phyloP scores from a whole-genome alignment of 495 filamentous ascomycete species.

The Trichoderma erinaceum region DNA sequence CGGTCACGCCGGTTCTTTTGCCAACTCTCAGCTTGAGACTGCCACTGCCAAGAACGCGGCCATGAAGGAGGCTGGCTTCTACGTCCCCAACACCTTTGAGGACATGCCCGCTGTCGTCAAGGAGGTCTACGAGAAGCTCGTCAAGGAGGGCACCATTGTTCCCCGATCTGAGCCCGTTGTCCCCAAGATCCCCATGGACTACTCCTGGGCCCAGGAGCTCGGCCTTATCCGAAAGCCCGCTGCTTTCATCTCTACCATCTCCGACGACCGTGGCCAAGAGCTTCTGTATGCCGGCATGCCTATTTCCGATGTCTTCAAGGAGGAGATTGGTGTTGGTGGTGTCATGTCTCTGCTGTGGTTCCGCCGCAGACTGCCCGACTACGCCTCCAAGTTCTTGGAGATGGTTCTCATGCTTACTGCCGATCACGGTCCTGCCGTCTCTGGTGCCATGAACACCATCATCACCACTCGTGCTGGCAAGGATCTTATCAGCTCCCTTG shows the following conservation, averaged over 20 bases:
- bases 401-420: constrained; percentile 99
- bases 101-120: constrained; percentile 75
- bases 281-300: constrained; percentile 98
- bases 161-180: constrained; percentile 83
- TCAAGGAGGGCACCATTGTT: constrained; percentile 75
- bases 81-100: constrained; percentile 92
- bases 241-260: constrained; percentile 99
- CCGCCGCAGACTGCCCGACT: constrained; percentile 92
- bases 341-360: constrained; percentile 99
- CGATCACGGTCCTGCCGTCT: constrained; percentile 97
- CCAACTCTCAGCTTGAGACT: constrained; percentile 98
- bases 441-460: constrained; percentile 99
- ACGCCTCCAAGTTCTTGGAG: constrained; percentile 97
- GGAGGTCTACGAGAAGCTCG: constrained; percentile 75
- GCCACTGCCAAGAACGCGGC: constrained; percentile 91
- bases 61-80: constrained; percentile 91
- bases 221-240: constrained; percentile 99
- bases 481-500: constrained; percentile 91
- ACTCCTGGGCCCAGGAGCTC: constrained; percentile 98
- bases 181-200: constrained; percentile 99
- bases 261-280: constrained; percentile 98
- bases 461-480: constrained; percentile 98
- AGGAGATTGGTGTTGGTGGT: constrained; percentile 98
- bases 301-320: constrained; percentile 97
- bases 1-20: constrained; percentile 95